These are phyloP conservation scores for Anthracocystis panici-leucophaei DNA, from an alignment of 1,284 basidiomycete genomes.

Conservation along the genomic window DNA sequence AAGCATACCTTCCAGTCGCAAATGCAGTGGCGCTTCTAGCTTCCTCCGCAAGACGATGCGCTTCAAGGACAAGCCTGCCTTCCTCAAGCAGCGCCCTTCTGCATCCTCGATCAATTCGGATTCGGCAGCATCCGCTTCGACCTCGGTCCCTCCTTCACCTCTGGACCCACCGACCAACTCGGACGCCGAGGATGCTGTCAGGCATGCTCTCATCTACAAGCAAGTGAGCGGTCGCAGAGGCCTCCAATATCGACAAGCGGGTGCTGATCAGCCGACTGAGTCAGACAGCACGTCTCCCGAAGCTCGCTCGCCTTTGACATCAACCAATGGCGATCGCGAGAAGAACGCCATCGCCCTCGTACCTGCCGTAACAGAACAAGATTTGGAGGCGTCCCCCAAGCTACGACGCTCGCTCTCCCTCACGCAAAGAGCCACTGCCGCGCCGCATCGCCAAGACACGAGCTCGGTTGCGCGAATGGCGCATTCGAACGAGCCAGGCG, in stretches of 20 bases:
- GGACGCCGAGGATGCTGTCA: constrained; percentile 17
- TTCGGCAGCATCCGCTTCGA: constrained; percentile 23
- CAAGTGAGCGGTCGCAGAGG: constrained; percentile 46
- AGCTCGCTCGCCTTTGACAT: neutral
- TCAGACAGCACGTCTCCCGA: neutral
- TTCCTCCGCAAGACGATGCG: constrained; percentile 48
- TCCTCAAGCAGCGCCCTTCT: constrained; percentile 33
- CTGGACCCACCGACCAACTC: constrained; percentile 19
- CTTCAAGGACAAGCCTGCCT: constrained; percentile 43
- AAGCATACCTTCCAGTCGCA: constrained; percentile 5
- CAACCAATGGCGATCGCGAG: neutral
- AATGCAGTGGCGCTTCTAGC: constrained; percentile 31
- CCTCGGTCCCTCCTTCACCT: constrained; percentile 34
- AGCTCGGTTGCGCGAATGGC: constrained; percentile 1
- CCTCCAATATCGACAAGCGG: constrained; percentile 16
- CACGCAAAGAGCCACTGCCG: neutral
- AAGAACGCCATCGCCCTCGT: constrained; percentile 10
- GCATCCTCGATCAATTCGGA: constrained; percentile 23
- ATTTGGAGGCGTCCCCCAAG: constrained; percentile 15
- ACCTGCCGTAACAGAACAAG: constrained; percentile 29
- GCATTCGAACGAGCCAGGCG: neutral
- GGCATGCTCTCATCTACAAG: constrained; percentile 24
- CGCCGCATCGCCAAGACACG: neutral
- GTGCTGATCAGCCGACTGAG: neutral
- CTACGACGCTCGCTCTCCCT: constrained; percentile 3